These are phyloP conservation scores for Blastocystis sp. DNA, from an alignment of 352 stramenopile genomes.

Conservation along the genomic window DNA sequence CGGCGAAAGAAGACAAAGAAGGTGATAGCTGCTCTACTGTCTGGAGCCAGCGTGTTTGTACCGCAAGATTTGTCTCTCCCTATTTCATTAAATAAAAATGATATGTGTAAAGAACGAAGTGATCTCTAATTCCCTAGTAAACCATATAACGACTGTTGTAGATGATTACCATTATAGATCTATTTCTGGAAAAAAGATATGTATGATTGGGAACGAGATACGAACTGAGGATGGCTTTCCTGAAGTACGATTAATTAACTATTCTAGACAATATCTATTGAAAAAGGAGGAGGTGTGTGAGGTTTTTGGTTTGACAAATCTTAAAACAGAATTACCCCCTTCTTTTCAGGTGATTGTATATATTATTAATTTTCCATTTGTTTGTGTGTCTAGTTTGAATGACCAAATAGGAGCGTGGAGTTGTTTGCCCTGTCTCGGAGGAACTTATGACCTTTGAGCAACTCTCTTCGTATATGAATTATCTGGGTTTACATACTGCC, in stretches of 20 bases:
- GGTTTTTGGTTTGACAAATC: neutral
- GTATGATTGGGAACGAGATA: slow-evolving; percentile 47
- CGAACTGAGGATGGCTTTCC: slow-evolving; percentile 16
- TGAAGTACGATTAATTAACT: neutral
- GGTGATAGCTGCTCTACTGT: neutral
- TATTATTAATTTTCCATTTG: slow-evolving; percentile 25
- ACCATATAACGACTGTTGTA: neutral
- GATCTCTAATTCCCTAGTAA: neutral
- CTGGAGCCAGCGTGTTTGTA: slow-evolving; percentile 21
- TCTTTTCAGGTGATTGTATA: neutral
- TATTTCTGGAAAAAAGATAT: slow-evolving; percentile 23
- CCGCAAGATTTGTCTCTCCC: slow-evolving; percentile 1
- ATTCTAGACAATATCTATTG: neutral
- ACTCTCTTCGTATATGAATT: neutral
- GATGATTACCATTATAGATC: slow-evolving; percentile 1
- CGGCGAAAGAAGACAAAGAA: neutral
- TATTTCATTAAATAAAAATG: slow-evolving; percentile 2
- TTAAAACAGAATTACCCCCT: neutral
- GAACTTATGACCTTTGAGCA: slow-evolving; percentile 13
- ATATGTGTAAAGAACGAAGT: neutral
- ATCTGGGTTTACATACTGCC: neutral
- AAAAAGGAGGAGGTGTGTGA: neutral
- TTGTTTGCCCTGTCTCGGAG: neutral
- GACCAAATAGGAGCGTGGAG: neutral
- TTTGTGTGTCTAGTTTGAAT: neutral